Base-by-base conservation (phyloP, 2,329 filamentous ascomycete species). In the Colletotrichum costaricense region DNA sequence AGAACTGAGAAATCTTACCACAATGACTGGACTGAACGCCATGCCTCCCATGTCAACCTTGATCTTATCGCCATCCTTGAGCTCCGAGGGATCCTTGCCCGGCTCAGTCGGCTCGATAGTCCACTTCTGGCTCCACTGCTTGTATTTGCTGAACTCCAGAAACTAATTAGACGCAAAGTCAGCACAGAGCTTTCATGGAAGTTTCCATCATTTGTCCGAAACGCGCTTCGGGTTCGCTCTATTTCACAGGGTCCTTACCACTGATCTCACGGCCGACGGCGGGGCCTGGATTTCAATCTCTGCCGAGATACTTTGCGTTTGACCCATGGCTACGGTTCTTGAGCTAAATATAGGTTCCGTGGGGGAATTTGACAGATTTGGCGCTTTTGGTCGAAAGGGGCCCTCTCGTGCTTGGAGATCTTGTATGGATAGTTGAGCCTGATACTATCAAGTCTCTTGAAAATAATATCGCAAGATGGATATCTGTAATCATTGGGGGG, bases 41-140 rank as follows among this genome's bases (percentile, higher is more conserved):
- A 66, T 66, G 3, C 33, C 52, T 11, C 14, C 35, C 33, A 66
- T 56, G 26, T 16, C 12, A 5, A 58, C 63, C 63, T 59, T n/a
- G 63, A 66, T 66, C n/a, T 46, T 30, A 52, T 66, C 63, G n/a
- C 63, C 63, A 22, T 56, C 26, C 3, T 59, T 56, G 49, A 66
- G 55, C 7, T 66, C 63, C 24, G n/a, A 56, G 1, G 63, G 63
- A 19, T 24, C 28, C n/a, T 49, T 66, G 16, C 63, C 63, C 6
- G 52, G 38, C 6, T 66, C 63, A 12, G 14, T 22, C 4, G 33
- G 63, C 38, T 26, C 28, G 5, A 66, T 22, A 16, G 7, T n/a
- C 63, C 63, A 66, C 28, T 26, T 33, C 19, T 66, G 30, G n/a
- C 55, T 56, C 63, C 63, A 66, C 14, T 42, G 22, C 22, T 66